These are phyloP conservation scores for Decorospora gaudefroyi DNA, from an alignment of 2,329 filamentous ascomycete genomes.

Conservation along the genomic window DNA sequence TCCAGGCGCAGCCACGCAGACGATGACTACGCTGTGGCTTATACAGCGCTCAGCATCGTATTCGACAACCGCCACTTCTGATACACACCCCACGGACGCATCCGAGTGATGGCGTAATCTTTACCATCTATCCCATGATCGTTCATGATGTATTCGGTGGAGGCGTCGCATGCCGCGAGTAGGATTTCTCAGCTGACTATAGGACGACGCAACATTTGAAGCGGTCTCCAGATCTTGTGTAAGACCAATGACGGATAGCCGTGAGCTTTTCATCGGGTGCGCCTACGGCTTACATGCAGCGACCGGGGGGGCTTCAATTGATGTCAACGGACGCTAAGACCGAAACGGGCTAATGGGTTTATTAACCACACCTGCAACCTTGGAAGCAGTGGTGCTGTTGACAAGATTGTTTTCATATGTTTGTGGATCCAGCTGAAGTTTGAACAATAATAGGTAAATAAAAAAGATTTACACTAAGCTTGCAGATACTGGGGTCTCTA, in stretches of 20 bases:
- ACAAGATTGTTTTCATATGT: conserved; percentile 1
- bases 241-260: conserved; percentile 15
- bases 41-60: conserved; percentile 2
- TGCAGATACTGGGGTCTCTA: neutral
- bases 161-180: neutral
- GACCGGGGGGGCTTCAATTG: no score
- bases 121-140: neutral
- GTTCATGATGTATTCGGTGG: conserved; percentile 1
- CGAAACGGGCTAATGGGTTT: conserved; percentile 23
- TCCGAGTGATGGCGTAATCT: neutral
- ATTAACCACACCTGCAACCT: conserved; percentile 13
- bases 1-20: neutral
- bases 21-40: conserved; percentile 5
- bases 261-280: conserved; percentile 9
- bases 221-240: conserved; percentile 6
- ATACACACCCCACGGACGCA: neutral
- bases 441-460: no score
- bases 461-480: no score
- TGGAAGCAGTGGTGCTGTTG: conserved; percentile 10
- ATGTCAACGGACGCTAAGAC: conserved; percentile 16
- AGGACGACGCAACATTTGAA: conserved; percentile 6
- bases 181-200: conserved; percentile 8
- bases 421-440: conserved; percentile 1
- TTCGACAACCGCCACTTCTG: conserved; percentile 1
- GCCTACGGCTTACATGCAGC: conserved; percentile 22